phyloP scores from a whole-genome alignment of 2,329 filamentous ascomycete genomes.

The Pestalotiopsis sp. region DNA sequence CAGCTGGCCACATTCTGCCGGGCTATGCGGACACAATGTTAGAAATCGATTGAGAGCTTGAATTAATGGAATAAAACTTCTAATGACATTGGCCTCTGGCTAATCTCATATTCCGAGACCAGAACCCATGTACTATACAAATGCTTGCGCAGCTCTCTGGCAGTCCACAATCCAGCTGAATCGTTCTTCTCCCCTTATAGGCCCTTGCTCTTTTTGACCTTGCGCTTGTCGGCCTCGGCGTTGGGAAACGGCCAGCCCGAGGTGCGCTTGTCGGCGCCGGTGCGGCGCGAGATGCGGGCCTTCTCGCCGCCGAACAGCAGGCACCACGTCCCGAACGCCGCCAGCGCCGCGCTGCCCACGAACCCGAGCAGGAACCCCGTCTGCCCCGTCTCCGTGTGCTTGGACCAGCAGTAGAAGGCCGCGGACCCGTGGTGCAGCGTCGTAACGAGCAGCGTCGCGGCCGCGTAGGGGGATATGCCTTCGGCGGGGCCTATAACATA shows the following conservation, averaged over 20 bases:
- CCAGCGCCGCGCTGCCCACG: conserved; percentile 57
- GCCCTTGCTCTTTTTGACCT: conserved; percentile 16
- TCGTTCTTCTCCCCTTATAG: not conserved
- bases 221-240: conserved; percentile 32
- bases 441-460: conserved; percentile 67
- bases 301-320: conserved; percentile 42
- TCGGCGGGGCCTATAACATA: conserved; percentile 4
- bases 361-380: conserved; percentile 63
- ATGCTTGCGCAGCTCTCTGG: not conserved
- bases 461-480: conserved; percentile 61
- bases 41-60: not conserved
- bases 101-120: not conserved
- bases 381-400: conserved; percentile 60
- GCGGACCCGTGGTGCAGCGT: conserved; percentile 64
- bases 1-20: not conserved
- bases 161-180: not conserved
- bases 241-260: conserved; percentile 43
- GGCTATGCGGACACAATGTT: not conserved
- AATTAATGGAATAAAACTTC: not conserved
- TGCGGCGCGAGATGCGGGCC: conserved; percentile 36
- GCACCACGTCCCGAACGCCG: conserved; percentile 66
- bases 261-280: conserved; percentile 42
- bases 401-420: conserved; percentile 69
- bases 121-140: not conserved
- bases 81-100: not conserved